Evolutionary conservation across 129 eudicot species (phyloP), one percentile per base, ranked within the genome.

Genomic region (Ambrosia artemisiifolia): DNA sequence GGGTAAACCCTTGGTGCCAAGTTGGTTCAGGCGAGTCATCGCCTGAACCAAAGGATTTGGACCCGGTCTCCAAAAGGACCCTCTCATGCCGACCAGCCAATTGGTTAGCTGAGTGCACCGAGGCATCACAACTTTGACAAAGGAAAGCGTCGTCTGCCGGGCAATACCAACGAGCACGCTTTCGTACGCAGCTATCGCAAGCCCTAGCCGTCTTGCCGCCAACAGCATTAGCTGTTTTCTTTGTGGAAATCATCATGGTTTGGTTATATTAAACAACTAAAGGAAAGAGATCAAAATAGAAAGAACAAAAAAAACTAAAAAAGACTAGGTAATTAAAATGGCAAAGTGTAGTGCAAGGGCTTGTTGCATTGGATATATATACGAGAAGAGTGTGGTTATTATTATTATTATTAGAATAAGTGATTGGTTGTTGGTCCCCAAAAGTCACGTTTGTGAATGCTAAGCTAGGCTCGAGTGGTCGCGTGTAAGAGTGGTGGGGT

Each of bases 71-170:
- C 2, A 89, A 82, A 7, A 88, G 81, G 34, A 93, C 88, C 51
- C 98, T 65, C 59, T 93, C 87, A 33, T 93, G 98, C 7, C 92
- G 73, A 24, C 95, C 70, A 3, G 98, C 98, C 74, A 92, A 65
- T 80, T 83, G 95, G 80, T 93, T 93, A 13, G 96, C 96, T 9
- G 88, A 85, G 70, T 93, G 98, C 24, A 93, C 92, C 7, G 86
- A 72, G 4, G 63, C 77, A 65, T 93, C 98, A 65, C 96, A 93
- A 1, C 83, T 50, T 72, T 87, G 95, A 53, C 98, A 93, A 20
- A 93, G 90, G 56, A 93, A 93, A 55, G 96, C 98, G 17, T 93
- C 98, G 17, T 93, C 96, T 13, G 98, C 90, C 0, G 88, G 73
- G 54, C 98, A 93, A 65, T 83, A 93, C 96, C 95, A 93, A 12